Evolutionary conservation across 2,329 filamentous ascomycete genomes (phyloP), one percentile per base, ranked within the genome.

Genomic region (Cladophialophora immunda): DNA sequence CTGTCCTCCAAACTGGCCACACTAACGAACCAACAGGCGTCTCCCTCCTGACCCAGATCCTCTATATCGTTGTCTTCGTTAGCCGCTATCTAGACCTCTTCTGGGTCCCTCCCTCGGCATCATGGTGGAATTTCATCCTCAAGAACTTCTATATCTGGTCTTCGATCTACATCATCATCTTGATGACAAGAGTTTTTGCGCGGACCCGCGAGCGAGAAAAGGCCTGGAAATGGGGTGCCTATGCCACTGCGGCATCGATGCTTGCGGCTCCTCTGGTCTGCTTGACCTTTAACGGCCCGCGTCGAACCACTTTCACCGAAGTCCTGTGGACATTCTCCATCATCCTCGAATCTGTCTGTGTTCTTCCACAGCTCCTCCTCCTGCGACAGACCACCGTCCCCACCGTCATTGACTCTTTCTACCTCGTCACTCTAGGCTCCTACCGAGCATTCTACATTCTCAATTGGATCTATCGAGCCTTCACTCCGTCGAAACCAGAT

Each of bases 351-450:
- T 94, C 93, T 36, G 88, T 96, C 68, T 95, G 92, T 78, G 88
- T 97, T 36, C 88, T 98, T 22, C 94, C 94, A 0, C 94, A 98
- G 78, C 89, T 98, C 1, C 87, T 97, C 5, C 89, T 97, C 52
- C 88, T 98, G 15, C 92, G 94, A 67, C 93, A 97, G 79, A 97
- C 94, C n/a, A 93, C 90, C 29, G 93, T 97, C 0, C 94, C 94
- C 0, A 98, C 94, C 57, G 94, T 97, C 55, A 94, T 98, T 80
- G 92, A 97, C 78, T 97, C 92, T n/a, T 97, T 92, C 81, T 98
- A 98, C 79, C 91, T 98, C 63, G 83, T 95, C 58, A 89, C 93
- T 0, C 87, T 97, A 1, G 94, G 94, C 38, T 90, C 90, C 13
- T 98, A 97, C 81, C 92, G 94, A 65, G 92, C 85, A 57, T 87